Conservation (phyloP, 2,329 filamentous ascomycete species). For the Phialophora expanda region DNA sequence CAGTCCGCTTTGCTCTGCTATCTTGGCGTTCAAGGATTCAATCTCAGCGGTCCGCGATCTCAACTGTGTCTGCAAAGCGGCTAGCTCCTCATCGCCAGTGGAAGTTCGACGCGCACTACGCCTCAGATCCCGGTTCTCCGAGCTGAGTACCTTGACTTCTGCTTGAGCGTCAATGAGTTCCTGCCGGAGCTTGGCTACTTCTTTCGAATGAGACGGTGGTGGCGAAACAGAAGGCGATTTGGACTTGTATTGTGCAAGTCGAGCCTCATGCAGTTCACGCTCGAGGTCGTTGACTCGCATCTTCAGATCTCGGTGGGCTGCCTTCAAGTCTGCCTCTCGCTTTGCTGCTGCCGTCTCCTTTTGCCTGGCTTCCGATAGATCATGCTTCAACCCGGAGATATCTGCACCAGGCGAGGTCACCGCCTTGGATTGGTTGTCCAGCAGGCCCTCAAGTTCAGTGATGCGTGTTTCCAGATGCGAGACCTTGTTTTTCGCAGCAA, state of each 20-base stretch:
- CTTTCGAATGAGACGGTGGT: constrained; percentile 61
- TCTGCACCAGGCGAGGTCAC: constrained; percentile 52
- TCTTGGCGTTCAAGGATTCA: constrained; percentile 73
- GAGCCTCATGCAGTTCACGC: constrained; percentile 68
- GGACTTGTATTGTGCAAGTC: constrained; percentile 51
- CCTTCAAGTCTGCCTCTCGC: constrained; percentile 68
- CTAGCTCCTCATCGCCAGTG: constrained; percentile 50
- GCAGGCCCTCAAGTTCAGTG: constrained; percentile 56
- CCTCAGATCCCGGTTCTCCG: constrained; percentile 57
- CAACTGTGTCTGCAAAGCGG: constrained; percentile 53
- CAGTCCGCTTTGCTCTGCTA: constrained; percentile 70
- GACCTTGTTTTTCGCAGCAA: constrained; percentile 63
- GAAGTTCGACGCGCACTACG: constrained; percentile 58
- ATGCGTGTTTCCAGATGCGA: constrained; percentile 66
- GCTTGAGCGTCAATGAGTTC: constrained; percentile 67
- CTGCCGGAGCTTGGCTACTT: constrained; percentile 63
- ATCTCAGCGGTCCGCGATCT: constrained; percentile 56
- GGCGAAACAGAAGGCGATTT: constrained; percentile 60
- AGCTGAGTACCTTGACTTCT: constrained; percentile 61
- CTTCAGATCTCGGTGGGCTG: constrained; percentile 67
- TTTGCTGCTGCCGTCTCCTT: constrained; percentile 69
- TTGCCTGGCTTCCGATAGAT: constrained; percentile 67
- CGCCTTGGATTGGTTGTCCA: constrained; percentile 60
- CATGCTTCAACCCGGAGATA: constrained; percentile 65
- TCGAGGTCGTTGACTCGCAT: constrained; percentile 70